A percentile compares a stretch with the other conserved stretches of the same genome.
Conservation (phyloP, 139 green algal species). For the Closterium sp. region DNA sequence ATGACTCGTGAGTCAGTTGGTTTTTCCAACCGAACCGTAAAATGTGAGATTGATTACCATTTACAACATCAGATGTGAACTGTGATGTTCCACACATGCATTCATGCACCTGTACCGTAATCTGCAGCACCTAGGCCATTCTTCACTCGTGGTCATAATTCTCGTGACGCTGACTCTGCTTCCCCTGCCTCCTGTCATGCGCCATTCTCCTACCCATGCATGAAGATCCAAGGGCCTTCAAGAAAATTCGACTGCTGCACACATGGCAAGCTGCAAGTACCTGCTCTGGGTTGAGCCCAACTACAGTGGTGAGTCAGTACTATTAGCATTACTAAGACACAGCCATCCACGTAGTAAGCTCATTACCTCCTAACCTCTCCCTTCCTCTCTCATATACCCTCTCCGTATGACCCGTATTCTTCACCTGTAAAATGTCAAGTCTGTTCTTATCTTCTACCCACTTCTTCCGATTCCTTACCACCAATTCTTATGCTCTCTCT, state of each 20-base stretch:
- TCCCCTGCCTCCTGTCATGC: not conserved
- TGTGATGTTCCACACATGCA: no score
- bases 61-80: no score
- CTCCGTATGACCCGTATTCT: no score
- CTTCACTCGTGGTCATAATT: not conserved
- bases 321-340: not conserved
- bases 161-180: not conserved
- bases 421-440: no score
- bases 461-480: not conserved
- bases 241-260: not conserved
- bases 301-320: not conserved
- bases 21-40: not conserved
- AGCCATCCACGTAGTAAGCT: no score
- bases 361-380: no score
- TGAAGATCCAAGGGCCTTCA: not conserved
- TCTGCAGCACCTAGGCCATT: no score
- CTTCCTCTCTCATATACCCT: not conserved
- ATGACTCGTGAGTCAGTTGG: not conserved
- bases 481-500: not conserved
- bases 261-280: not conserved
- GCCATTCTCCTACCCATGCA: not conserved
- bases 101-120: no score
- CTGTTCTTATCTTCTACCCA: no score
- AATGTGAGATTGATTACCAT: not conserved
- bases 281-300: not conserved